Conservation (phyloP, 2,329 filamentous ascomycete species). For the Ceratocystis cacaofunesta region DNA sequence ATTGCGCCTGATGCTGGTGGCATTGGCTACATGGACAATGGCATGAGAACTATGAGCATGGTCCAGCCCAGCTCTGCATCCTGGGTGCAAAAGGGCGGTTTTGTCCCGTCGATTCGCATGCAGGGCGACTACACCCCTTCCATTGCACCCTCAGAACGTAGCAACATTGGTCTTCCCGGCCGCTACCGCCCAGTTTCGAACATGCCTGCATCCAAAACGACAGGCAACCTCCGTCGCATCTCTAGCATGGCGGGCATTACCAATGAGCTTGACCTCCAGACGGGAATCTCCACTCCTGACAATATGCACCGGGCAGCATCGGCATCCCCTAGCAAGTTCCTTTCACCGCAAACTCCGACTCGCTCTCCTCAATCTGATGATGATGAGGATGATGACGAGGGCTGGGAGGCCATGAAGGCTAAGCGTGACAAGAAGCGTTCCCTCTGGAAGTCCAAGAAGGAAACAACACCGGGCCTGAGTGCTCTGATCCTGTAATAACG, state of each 20-base stretch:
- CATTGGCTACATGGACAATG: constrained; percentile 29
- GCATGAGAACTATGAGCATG: constrained; percentile 67
- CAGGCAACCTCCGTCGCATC: constrained; percentile 7
- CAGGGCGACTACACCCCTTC: constrained; percentile 63
- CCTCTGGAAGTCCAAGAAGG: constrained; percentile 50
- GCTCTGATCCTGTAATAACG: constrained; percentile 28
- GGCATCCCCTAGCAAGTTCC: constrained; percentile 20
- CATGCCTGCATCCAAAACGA: constrained; percentile 27
- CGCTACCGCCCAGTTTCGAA: constrained; percentile 83
- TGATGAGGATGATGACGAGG: constrained; percentile 52
- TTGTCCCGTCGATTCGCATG: constrained; percentile 35
- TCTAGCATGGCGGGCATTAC: constrained; percentile 9
- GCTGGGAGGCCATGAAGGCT: constrained; percentile 55
- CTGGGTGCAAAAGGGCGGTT: constrained; percentile 35
- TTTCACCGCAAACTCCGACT: constrained; percentile 21
- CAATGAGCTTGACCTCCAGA: constrained; percentile 19
- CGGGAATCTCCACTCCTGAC: constrained; percentile 27
- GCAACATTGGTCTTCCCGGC: constrained; percentile 78
- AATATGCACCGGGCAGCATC: constrained; percentile 24
- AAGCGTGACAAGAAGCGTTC: constrained; percentile 54
- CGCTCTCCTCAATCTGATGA: constrained; percentile 28
- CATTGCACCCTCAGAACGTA: constrained; percentile 89
- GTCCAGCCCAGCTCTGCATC: constrained; percentile 52
- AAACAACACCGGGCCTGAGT: constrained; percentile 33
- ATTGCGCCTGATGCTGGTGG: constrained; percentile 35